Base-by-base conservation (phyloP, 768 basidiomycete species). In the Leccinum obscurum region DNA sequence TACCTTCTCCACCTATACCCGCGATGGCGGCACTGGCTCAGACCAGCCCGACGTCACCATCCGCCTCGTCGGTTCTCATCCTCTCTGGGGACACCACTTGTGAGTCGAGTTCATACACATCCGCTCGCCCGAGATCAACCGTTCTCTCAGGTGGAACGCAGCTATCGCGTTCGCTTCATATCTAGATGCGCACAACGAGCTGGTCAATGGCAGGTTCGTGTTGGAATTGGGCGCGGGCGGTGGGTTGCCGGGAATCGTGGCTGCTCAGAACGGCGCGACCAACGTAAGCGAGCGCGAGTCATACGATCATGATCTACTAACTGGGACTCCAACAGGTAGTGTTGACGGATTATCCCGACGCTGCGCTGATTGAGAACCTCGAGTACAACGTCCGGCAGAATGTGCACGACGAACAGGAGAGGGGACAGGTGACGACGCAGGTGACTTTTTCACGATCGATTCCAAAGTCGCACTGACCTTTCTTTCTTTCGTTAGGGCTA, bases 191-290 rank as follows among this genome's bases (percentile, higher is more conserved):
- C 79, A 87, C 56, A 66, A 68, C 0, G 71, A 78, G 1, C 64
- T 88, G 0, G 86, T 84, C 50, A 65, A 64, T 1, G 74, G 75
- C 6, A 77, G 74, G 37, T 74, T 71, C 52, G 85, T 98, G 0
- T 78, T 98, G 1, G 97, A 99, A 72, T 83, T 98, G 0, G 97
- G 97, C 0, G 97, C 97, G 0, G 97, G 95, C 0, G 95, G 93
- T 1, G 96, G 88, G 3, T 77, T 98, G 6, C 97, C 97, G 0
- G 86, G 90, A 4, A 79, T 99, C 7, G 83, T 95, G 2, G 78
- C 88, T 0, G 84, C 81, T 0, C 82, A 87, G 44, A 87, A 86
- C 59, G 89, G 88, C 0, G 93, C 94, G 0, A 68, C 72, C 44
- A 83, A 83, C 69, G 94, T 92, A 20, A 2, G 65, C 44, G 37